Base-by-base conservation (phyloP, 2,329 filamentous ascomycete species). In the Teratosphaeria gauchensis region DNA sequence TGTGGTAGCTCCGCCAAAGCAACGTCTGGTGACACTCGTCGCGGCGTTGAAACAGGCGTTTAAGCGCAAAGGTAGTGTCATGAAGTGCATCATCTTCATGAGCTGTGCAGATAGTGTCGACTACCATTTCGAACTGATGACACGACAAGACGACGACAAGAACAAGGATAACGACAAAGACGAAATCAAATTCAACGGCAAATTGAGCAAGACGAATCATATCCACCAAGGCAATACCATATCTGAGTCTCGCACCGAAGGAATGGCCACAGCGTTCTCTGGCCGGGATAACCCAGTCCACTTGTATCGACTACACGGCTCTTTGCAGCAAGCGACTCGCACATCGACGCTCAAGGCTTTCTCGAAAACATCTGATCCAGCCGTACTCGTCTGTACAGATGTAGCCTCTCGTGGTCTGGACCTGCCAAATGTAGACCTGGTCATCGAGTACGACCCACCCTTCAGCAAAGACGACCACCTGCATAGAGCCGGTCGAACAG, bases 21-120 rank as follows among this genome's bases (percentile, higher is more conserved):
- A 96, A 62, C 86, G 94, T 33, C 79, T 99, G 2, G 92, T 99
- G 2, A 92, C 92, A 0, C 80, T 99, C 21, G 85, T 91, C 30
- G 87, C 90, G 0, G 83, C 92, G 33, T 78, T 99, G 59, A 95
- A 92, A 71, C 86, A 90, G 19, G 86, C 91, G 0, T 97, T 99
- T 73, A 86, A 90, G 59, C 83, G 92, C 19, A 89, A 88, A 72
- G 92, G 91, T 0, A 90, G 90, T 1, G 89, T 95, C 19, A 96
- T 95, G 89, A 97, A 99, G 74, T 89, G 88, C 24, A 96, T 99
- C 61, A 81, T 99, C 38, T 99, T 99, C 76, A 89, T 99, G 54
- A 96, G 92, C 11, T 99, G 94, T 69, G 92, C 94, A 21, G 94
- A 99, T 72, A 94, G 90, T 1, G 94, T 97, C 60, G 91, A 99